Percentiles rank a stretch among this genome's conserved stretches.
Evolutionary conservation across 2,329 filamentous ascomycete genomes (phyloP).

Genomic region (Talaromyces funiculosus): DNA sequence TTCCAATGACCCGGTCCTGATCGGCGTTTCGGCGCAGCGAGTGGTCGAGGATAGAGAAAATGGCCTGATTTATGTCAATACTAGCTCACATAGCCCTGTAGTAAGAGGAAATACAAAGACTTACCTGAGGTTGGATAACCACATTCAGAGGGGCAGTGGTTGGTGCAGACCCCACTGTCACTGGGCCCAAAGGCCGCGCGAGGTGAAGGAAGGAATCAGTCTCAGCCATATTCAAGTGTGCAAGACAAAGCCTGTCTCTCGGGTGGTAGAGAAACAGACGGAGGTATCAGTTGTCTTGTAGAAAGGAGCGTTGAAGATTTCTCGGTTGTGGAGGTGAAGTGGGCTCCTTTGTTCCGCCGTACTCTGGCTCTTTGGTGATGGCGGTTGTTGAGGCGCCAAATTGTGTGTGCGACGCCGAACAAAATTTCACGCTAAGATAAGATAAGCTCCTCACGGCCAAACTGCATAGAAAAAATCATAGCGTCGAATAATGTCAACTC

Average conservation of each 20-base stretch:
- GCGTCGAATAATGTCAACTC: too few relatives aligned
- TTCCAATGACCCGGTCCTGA: constrained; percentile 93
- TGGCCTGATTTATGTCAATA: constrained; percentile 40
- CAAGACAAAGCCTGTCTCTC: constrained; percentile 17
- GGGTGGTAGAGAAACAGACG: constrained; percentile 19
- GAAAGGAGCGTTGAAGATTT: constrained; percentile 17
- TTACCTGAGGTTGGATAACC: constrained; percentile 90
- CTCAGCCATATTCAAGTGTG: constrained; percentile 65
- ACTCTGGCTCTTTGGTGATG: not conserved
- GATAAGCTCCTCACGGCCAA: constrained; percentile 29
- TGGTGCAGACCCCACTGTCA: constrained; percentile 69
- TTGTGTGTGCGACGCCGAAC: constrained; percentile 33
- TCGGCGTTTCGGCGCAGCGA: constrained; percentile 85
- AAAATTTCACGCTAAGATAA: constrained; percentile 47
- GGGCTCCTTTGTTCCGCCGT: constrained; percentile 24
- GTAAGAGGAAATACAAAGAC: constrained; percentile 23
- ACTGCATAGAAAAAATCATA: constrained; percentile 12
- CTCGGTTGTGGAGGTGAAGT: constrained; percentile 25
- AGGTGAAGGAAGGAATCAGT: constrained; percentile 89
- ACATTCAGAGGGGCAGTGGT: constrained; percentile 89
- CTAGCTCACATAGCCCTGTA: too few relatives aligned
- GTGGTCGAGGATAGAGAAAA: constrained; percentile 74
- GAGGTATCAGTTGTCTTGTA: constrained; percentile 16
- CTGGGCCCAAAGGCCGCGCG: constrained; percentile 81
- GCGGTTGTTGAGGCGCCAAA: constrained; percentile 26